Conservation (phyloP, 768 basidiomycete species). For the Phaeotremella skinneri region DNA sequence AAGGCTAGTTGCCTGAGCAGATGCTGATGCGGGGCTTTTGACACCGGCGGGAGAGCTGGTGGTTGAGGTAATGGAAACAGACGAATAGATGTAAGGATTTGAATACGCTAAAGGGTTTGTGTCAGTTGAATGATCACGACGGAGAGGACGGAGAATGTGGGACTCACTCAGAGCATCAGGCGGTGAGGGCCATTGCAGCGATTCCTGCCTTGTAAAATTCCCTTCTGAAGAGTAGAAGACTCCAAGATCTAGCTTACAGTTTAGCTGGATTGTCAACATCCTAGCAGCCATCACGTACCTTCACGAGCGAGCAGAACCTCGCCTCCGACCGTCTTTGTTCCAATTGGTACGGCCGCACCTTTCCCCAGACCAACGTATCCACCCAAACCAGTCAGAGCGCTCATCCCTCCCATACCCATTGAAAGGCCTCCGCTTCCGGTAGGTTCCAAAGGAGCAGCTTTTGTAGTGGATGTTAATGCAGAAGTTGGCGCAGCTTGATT, state of each 20-base stretch:
- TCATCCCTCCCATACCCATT: slow-evolving; percentile 29
- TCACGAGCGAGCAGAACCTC: slow-evolving; percentile 44
- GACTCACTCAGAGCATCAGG: slow-evolving; percentile 46
- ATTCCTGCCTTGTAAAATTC: slow-evolving; percentile 31
- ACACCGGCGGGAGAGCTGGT: background rate
- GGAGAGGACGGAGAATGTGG: background rate
- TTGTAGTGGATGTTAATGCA: background rate
- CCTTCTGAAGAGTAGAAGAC: slow-evolving; percentile 45
- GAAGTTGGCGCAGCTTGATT: background rate
- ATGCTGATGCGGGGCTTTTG: slow-evolving; percentile 3
- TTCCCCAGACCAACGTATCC: slow-evolving; percentile 49
- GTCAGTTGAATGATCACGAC: slow-evolving; percentile 9
- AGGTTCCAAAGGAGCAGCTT: slow-evolving; percentile 1
- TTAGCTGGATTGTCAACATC: background rate
- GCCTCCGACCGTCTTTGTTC: slow-evolving; percentile 35
- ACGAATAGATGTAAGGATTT: slow-evolving; percentile 46
- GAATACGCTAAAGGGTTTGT: slow-evolving; percentile 29
- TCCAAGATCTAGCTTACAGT: slow-evolving; percentile 22
- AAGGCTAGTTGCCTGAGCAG: slow-evolving; percentile 13
- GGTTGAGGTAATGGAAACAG: slow-evolving; percentile 25
- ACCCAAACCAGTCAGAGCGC: slow-evolving; percentile 47
- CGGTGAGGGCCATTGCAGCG: slow-evolving; percentile 39
- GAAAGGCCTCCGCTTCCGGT: slow-evolving; percentile 16
- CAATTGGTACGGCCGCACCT: slow-evolving; percentile 37
- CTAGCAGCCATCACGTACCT: slow-evolving; percentile 24